These are phyloP conservation scores for Plectosphaerella plurivora DNA, from an alignment of 2,329 filamentous ascomycete genomes.

Conservation along the genomic window DNA sequence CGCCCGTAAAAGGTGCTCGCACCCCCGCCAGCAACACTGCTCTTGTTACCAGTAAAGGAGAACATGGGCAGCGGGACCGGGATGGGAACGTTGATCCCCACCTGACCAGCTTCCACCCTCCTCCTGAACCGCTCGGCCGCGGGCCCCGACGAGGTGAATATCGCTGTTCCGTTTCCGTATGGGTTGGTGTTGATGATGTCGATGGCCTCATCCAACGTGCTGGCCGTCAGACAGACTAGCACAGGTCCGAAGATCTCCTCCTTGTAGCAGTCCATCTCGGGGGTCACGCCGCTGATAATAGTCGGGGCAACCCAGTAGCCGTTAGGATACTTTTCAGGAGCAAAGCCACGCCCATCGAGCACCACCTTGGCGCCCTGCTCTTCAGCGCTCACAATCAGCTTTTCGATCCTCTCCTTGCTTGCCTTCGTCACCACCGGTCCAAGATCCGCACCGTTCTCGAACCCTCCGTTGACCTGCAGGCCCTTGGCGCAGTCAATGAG, in stretches of 20 bases:
- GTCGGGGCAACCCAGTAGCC: constrained; percentile 21
- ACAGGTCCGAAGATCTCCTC: constrained; percentile 30
- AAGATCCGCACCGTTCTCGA: constrained; percentile 44
- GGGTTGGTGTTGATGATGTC: constrained; percentile 24
- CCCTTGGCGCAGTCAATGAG: constrained; percentile 58
- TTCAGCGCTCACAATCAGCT: constrained; percentile 15
- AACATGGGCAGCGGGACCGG: constrained; percentile 20
- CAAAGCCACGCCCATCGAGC: constrained; percentile 15
- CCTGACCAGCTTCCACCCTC: constrained; percentile 18
- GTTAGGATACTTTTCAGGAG: constrained; percentile 11
- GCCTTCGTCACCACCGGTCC: constrained; percentile 22
- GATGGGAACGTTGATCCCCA: constrained; percentile 19
- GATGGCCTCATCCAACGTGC: constrained; percentile 26
- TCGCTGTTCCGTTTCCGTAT: constrained; percentile 29
- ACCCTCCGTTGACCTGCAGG: constrained; percentile 27
- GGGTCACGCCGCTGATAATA: constrained; percentile 25
- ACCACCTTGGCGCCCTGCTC: constrained; percentile 12
- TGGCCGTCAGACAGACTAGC: constrained; percentile 24
- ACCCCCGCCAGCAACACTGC: constrained; percentile 63
- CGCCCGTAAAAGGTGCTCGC: constrained; percentile 67
- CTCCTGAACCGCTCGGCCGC: constrained; percentile 26
- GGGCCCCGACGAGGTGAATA: constrained; percentile 26
- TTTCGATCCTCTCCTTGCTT: constrained; percentile 11
- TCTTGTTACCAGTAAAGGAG: constrained; percentile 49
- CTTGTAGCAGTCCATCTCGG: constrained; percentile 29